These are phyloP conservation scores for Herpotrichia juniperi DNA, from an alignment of 2,329 filamentous ascomycete species.

Conservation along the genomic window DNA sequence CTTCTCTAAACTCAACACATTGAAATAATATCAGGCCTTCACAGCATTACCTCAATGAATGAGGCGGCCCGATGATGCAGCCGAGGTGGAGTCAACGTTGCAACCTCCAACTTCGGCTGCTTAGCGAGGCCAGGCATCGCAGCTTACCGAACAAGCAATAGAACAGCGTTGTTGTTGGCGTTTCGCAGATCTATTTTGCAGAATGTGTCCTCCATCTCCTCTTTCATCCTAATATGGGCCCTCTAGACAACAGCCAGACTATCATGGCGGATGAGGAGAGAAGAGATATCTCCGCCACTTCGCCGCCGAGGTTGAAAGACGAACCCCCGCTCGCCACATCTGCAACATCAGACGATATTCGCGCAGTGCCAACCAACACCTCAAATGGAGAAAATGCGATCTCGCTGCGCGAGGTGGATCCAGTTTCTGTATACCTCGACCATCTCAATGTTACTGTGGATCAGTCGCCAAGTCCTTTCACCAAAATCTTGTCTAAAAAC, in stretches of 20 bases:
- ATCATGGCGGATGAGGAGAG: neutral
- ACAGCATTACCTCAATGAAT: neutral
- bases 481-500: slow-evolving; percentile 33
- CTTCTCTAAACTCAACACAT: neutral
- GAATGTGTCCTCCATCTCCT: neutral
- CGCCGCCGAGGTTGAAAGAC: neutral
- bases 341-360: slow-evolving; percentile 13
- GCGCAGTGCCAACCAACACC: slow-evolving; percentile 20
- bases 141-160: no score
- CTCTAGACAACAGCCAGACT: neutral
- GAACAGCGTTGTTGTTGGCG: neutral
- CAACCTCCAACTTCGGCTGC: neutral
- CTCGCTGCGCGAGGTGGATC: slow-evolving; percentile 58
- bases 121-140: neutral
- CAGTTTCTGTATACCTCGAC: slow-evolving; percentile 61
- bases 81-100: neutral
- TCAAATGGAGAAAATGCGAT: slow-evolving; percentile 36
- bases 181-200: neutral
- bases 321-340: slow-evolving; percentile 7
- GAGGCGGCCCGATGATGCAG: neutral
- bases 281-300: neutral
- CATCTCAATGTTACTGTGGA: slow-evolving; percentile 63
- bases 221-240: neutral
- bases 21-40: neutral
- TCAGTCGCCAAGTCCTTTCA: slow-evolving; percentile 54